Percentiles rank a stretch among this genome's conserved stretches.
Evolutionary conservation across 2,329 filamentous ascomycete species (phyloP).

Genomic region (Thermoascus crustaceus): DNA sequence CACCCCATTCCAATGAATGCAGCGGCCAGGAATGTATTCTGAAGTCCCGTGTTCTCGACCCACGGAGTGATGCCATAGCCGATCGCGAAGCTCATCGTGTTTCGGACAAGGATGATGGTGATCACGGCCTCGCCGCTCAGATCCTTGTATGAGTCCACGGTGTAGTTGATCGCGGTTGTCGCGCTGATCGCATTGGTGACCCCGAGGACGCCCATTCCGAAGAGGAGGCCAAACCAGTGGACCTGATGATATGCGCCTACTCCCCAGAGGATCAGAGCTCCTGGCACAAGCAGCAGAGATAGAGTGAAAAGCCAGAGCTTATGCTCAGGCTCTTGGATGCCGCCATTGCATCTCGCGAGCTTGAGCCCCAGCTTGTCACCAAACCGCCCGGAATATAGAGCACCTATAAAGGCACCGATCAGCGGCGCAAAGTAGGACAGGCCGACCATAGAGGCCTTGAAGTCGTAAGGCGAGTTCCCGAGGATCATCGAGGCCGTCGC

Average conservation of each 20-base stretch:
- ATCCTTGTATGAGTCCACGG: constrained; percentile 43
- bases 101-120: constrained; percentile 43
- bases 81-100: constrained; percentile 28
- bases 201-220: constrained; percentile 42
- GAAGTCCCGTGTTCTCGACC: constrained; percentile 34
- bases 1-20: constrained; percentile 32
- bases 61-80: constrained; percentile 45
- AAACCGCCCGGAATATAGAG: constrained; percentile 12
- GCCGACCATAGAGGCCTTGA: constrained; percentile 18
- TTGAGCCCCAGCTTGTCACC: constrained; percentile 17
- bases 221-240: constrained; percentile 44
- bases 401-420: constrained; percentile 14
- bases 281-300: constrained; percentile 7
- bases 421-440: constrained; percentile 17
- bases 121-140: constrained; percentile 43
- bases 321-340: constrained; percentile 19
- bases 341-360: constrained; percentile 15
- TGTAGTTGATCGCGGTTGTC: constrained; percentile 38
- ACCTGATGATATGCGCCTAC: constrained; percentile 42
- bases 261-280: constrained; percentile 21
- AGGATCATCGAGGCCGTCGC: constrained; percentile 23
- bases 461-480: constrained; percentile 19
- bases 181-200: constrained; percentile 38
- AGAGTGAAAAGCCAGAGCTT: constrained; percentile 15
- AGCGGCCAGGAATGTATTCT: constrained; percentile 39